phyloP scores from a whole-genome alignment of 2,329 filamentous ascomycete genomes.

The Decorospora gaudefroyi region DNA sequence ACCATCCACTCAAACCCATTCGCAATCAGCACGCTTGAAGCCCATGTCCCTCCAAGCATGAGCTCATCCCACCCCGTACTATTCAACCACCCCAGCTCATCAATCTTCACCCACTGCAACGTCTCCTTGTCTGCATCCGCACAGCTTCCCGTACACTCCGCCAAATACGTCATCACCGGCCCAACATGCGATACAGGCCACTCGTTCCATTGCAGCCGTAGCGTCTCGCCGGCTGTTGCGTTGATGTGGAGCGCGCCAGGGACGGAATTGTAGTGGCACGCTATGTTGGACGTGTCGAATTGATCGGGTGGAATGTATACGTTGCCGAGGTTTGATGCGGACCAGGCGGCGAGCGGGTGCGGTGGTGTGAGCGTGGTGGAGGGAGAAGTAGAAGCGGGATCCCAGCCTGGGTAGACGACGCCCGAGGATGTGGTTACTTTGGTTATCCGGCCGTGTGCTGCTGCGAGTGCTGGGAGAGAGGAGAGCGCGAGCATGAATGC shows the following conservation, averaged over 20 bases:
- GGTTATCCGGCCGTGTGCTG: constrained; percentile 29
- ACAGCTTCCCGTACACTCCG: constrained; percentile 29
- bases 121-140: constrained; percentile 26
- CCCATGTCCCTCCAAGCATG: constrained; percentile 37
- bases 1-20: constrained; percentile 54
- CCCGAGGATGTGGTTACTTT: constrained; percentile 28
- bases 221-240: constrained; percentile 60
- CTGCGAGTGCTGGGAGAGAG: too few species aligned
- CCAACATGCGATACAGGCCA: constrained; percentile 44
- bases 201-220: constrained; percentile 59
- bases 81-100: constrained; percentile 35
- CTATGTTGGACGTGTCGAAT: constrained; percentile 50
- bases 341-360: constrained; percentile 29
- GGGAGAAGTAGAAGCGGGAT: constrained; percentile 27
- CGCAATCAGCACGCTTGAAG: constrained; percentile 36
- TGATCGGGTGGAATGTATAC: constrained; percentile 27
- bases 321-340: constrained; percentile 32
- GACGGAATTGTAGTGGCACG: constrained; percentile 62
- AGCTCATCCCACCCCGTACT: constrained; percentile 23
- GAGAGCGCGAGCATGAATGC: too few species aligned
- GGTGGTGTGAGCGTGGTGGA: constrained; percentile 6
- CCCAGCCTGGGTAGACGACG: constrained; percentile 29
- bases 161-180: constrained; percentile 42
- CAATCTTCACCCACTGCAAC: constrained; percentile 43
- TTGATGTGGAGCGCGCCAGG: constrained; percentile 57